A percentile compares a stretch with the other conserved stretches of the same genome.
phyloP scores from a whole-genome alignment of 495 filamentous ascomycete genomes.

The Astrocystis sublimbata region DNA sequence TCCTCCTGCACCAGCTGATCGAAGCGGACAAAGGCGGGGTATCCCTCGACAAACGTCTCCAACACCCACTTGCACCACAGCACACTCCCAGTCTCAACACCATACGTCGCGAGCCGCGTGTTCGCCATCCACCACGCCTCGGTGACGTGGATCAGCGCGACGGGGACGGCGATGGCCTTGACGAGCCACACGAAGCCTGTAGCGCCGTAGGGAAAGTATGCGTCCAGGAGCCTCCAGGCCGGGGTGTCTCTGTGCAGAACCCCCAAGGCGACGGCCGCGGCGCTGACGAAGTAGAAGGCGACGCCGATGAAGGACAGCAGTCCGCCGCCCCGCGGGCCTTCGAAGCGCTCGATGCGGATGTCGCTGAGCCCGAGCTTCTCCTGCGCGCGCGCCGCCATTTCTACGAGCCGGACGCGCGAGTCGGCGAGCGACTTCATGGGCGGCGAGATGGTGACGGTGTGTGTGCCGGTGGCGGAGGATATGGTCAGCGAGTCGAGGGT shows the following conservation, averaged over 20 bases:
- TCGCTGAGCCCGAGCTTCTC: slow-evolving; percentile 33
- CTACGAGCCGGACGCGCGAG: slow-evolving; percentile 62
- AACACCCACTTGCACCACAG: slow-evolving; percentile 44
- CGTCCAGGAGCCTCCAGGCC: slow-evolving; percentile 24
- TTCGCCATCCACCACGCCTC: slow-evolving; percentile 43
- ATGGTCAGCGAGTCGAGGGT: slow-evolving; percentile 58
- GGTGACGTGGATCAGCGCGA: slow-evolving; percentile 36
- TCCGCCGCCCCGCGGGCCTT: slow-evolving; percentile 28
- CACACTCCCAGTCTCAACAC: slow-evolving; percentile 29
- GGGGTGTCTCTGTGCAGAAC: slow-evolving; percentile 12
- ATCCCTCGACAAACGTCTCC: slow-evolving; percentile 43
- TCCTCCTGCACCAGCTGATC: slow-evolving; percentile 37
- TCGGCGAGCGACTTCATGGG: slow-evolving; percentile 60
- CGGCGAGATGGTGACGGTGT: slow-evolving; percentile 61
- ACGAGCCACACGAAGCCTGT: slow-evolving; percentile 40
- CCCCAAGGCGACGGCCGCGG: slow-evolving; percentile 22
- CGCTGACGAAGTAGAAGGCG: slow-evolving; percentile 34
- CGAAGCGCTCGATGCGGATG: slow-evolving; percentile 24
- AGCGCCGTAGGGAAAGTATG: slow-evolving; percentile 30
- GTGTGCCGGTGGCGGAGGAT: slow-evolving; percentile 28
- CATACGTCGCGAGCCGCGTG: slow-evolving; percentile 30
- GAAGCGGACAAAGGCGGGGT: slow-evolving; percentile 39
- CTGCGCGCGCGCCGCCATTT: slow-evolving; percentile 51
- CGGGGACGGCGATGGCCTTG: slow-evolving; percentile 35
- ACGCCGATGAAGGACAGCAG: slow-evolving; percentile 31